These are phyloP conservation scores for Dothistroma septosporum DNA, from an alignment of 2,329 filamentous ascomycete species.

Conservation along the genomic window DNA sequence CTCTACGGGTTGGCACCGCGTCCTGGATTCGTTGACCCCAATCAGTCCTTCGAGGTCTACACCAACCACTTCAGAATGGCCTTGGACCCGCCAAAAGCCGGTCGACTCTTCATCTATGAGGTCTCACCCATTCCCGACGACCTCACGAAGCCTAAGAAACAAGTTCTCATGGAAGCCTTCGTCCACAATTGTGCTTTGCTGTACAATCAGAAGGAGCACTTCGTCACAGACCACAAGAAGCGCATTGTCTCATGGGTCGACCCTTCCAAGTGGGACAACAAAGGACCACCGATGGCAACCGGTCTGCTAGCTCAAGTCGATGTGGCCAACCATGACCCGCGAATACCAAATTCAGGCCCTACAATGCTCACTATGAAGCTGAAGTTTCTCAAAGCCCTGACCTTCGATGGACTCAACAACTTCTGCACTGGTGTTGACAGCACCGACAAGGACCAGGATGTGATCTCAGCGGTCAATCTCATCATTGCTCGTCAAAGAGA, in stretches of 20 bases:
- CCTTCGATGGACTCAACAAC: not conserved
- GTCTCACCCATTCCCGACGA: too few species aligned
- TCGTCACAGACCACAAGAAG: slow-evolving; percentile 17
- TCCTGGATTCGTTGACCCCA: too few species aligned
- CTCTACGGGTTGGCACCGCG: too few species aligned
- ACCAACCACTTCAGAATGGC: too few species aligned
- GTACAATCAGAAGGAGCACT: not conserved
- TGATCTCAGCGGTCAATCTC: slow-evolving; percentile 21
- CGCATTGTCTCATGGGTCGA: slow-evolving; percentile 15
- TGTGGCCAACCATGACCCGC: not conserved
- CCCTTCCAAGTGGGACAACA: not conserved
- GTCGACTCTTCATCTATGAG: too few species aligned
- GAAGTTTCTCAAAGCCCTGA: not conserved
- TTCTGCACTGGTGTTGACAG: slow-evolving; percentile 6
- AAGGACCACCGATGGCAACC: not conserved
- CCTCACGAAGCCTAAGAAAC: too few species aligned
- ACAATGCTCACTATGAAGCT: not conserved
- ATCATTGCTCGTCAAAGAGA: slow-evolving; percentile 1
- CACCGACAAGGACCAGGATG: slow-evolving; percentile 6
- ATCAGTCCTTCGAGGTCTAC: too few species aligned
- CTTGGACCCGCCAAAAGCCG: too few species aligned
- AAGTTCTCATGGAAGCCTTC: too few species aligned
- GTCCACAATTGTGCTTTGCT: too few species aligned
- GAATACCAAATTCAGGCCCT: not conserved
- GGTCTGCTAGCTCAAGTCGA: not conserved